Evolutionary conservation across 495 filamentous ascomycete species (phyloP), one percentile per base, ranked within the genome.

Genomic region (Aspergillus bertholletiae): DNA sequence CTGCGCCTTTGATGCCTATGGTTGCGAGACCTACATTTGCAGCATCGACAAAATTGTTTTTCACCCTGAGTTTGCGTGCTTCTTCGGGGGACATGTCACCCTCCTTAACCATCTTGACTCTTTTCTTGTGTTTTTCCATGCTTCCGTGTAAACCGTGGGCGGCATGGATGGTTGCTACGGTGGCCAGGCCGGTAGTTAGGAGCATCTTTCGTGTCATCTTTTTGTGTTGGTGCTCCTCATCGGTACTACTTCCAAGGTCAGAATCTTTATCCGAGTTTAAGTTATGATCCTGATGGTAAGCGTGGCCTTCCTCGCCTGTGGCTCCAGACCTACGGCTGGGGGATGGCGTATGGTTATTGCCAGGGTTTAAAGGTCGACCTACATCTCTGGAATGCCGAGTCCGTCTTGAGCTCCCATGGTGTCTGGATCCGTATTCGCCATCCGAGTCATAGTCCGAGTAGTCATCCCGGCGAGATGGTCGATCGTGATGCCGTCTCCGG

Each of bases 151-250:
- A 79, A 52, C 79, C 84, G 67, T 95, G 87, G 7, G 87, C 89
- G 44, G 90, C 90, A 71, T 95, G 91, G 56, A 96, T 90, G 34
- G 92, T 94, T 51, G 92, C 92, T 54, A 95, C 87, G 49, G 86
- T 86, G 28, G 92, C 92, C 59, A 96, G 71, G 39, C 91, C 89
- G 44, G 89, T 84, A 45, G 90, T 92, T 55, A 96, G 61, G 64
- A 92, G 69, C 79, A 92, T 87, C 70, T 95, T 93, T 70, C 87
- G 84, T 77, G 83, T 84, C 80, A 93, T 81, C 69, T 92, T 90
- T 73, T 85, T 91, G 22, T 79, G 77, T 56, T 80, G 74, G 61
- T 85, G 81, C 62, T 86, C 84, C 67, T 96, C 88, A 62, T 90
- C 88, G 60, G 86, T 85, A 69, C 87, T 90, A 65, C 84, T 83